Evolutionary conservation across 2,329 filamentous ascomycete genomes (phyloP), one percentile per base, ranked within the genome.

Genomic region (Monilinia laxa): DNA sequence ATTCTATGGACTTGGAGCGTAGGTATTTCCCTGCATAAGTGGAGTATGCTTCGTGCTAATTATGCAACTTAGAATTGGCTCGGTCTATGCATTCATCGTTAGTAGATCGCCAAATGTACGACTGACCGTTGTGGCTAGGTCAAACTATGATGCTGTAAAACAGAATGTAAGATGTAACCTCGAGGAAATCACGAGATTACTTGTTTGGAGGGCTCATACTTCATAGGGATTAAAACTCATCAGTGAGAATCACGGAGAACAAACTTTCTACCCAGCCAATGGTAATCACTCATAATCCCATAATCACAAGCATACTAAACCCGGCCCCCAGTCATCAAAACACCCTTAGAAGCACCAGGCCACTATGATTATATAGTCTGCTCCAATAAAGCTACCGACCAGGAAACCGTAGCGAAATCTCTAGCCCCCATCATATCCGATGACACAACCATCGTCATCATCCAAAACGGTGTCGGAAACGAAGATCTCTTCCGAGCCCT

Each of bases 391-490:
- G 84, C 84, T 11, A 79, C 82, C 54, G 75, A 79, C 40, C 80
- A 81, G 49, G 74, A 75, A 1, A 69, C 74, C 0, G 78, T 79
- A 0, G 78, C 80, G 4, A 72, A 75, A 4, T 67, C 73, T 51
- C 71, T 80, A 47, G 69, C 70, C 5, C 70, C 78, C 68, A 68
- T 75, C 70, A 74, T 83, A 0, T 77, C 79, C 12, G 72, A 70
- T 14, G 77, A 47, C 66, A 87, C 84, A 0, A 80, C 81, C 0
- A 82, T 88, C 49, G 83, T 85, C 7, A 80, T 88, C 1, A 80
- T 87, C 20, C 86, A 88, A 69, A 88, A 88, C 68, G 86, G 86
- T 0, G 82, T 88, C 25, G 81, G 80, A 0, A 86, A 87, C 65
- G 86, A 88, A 72, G 79, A 82, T 10, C 80, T 84, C 14, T 86